Base-by-base conservation (phyloP, 2,329 filamentous ascomycete genomes). In the Didymella segeticola region DNA sequence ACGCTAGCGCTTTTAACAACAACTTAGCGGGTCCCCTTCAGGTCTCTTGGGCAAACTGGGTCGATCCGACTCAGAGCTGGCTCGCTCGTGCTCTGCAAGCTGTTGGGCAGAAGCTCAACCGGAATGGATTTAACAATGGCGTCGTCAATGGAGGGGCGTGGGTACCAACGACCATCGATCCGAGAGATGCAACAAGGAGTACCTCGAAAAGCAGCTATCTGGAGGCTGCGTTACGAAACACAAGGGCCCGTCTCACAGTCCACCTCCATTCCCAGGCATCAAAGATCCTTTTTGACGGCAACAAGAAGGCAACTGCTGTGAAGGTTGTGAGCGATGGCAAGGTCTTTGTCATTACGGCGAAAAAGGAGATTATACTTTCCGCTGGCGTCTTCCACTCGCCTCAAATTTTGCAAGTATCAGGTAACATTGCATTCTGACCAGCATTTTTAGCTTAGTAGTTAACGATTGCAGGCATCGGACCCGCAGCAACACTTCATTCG, bases 321-420 rank as follows among this genome's bases (percentile, higher is more conserved):
- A 1, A 73, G 67, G 5, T 77, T 64, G 43, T 55, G 0, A 57
- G 58, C 0, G 26, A 37, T 7, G 57, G 57, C 1, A 29, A 39
- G 11, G 37, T 38, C 2, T 67, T 60, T 41, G 43, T 57, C 2
- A 11, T 67, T 4, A 39, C 39, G 4, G 61, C 64, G 5, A 50
- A 63, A 62, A 76, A 75, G 34, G 78, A 80, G 60, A 70, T 80
- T 19, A 75, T 81, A 15, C 56, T 80, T 1, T 76, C 77, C 0
- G 76, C 76, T 1, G 62, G 62, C n/a, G 64, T 63, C 14, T 78
- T 77, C 47, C 75, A 76, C 39, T 77, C 73, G 1, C 77, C 76
- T 0, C 76, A 79, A 50, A 56, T 70, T 1, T 62, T 66, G 61
- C 68, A 74, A 58, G 48, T 76, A 0, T 75, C 71, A 2, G 66